phyloP scores from a whole-genome alignment of 176 grass and related monocot species.

The Cocos nucifera region DNA sequence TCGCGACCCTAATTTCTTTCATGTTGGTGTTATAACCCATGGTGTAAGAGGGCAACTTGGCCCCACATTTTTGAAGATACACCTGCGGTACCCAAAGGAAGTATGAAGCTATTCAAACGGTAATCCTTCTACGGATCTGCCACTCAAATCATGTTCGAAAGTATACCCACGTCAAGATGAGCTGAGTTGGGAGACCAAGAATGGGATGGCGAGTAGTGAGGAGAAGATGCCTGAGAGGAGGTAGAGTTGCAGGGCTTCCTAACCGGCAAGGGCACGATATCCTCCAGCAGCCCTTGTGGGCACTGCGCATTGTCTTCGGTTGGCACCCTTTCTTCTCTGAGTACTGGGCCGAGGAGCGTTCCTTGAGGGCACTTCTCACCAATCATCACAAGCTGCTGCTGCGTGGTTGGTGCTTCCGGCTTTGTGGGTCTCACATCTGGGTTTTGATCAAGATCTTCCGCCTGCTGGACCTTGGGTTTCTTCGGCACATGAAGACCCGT shows the following conservation, averaged over 20 bases:
- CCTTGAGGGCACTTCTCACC: too few species aligned
- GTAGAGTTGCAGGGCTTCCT: conserved; percentile 3
- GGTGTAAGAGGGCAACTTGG: too few species aligned
- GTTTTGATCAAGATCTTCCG: too few species aligned
- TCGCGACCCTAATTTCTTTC: too few species aligned
- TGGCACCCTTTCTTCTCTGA: background rate
- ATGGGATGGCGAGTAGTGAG: background rate
- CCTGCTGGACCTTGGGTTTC: background rate
- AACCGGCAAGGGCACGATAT: conserved; percentile 9
- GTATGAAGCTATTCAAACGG: too few species aligned
- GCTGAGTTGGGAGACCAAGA: background rate
- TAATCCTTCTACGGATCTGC: background rate
- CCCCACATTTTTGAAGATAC: too few species aligned
- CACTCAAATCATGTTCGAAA: background rate
- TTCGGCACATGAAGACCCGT: background rate
- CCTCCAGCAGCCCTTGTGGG: conserved; percentile 9
- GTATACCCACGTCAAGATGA: background rate
- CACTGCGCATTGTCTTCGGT: background rate
- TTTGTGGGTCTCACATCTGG: background rate
- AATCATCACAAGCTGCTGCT: too few species aligned
- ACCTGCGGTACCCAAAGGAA: too few species aligned
- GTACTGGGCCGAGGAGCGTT: too few species aligned
- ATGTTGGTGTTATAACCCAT: too few species aligned
- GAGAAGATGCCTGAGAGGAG: background rate
- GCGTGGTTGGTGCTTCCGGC: background rate